Percentiles rank a stretch among this genome's conserved stretches.
Conservation (phyloP, 768 basidiomycete species). For the Filobasidium floriforme region DNA sequence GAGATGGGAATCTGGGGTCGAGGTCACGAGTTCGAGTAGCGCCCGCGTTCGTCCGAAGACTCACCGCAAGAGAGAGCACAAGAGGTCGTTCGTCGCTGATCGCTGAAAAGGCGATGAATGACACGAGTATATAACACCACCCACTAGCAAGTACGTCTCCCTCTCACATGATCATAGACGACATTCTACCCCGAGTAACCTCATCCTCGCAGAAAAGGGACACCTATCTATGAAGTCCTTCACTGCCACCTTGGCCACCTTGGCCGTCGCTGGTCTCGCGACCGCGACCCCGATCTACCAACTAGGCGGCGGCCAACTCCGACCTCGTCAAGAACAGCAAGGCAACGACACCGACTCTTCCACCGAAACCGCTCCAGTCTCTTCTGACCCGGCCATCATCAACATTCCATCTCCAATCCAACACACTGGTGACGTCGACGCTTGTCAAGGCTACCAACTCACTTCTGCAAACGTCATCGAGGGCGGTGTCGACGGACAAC, state of each 20-base stretch:
- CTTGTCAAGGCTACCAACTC: constrained; percentile 18
- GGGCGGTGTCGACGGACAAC: neutral
- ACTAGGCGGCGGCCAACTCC: neutral
- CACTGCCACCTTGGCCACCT: neutral
- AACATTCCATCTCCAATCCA: constrained; percentile 16
- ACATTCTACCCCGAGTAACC: too few species aligned
- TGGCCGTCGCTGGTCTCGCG: neutral
- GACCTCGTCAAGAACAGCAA: constrained; percentile 1
- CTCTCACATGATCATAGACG: too few species aligned
- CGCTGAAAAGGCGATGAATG: too few species aligned
- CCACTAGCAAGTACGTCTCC: too few species aligned
- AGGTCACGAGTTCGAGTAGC: too few species aligned
- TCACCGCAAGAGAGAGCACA: too few species aligned
- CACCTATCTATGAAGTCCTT: neutral
- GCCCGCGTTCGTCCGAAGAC: too few species aligned
- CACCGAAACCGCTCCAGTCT: neutral
- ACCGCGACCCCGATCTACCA: constrained; percentile 1
- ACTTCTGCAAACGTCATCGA: neutral
- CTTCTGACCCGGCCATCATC: constrained; percentile 12
- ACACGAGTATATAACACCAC: too few species aligned
- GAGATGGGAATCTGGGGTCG: too few species aligned
- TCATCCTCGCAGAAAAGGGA: neutral
- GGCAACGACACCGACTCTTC: neutral
- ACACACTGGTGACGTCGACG: constrained; percentile 8
- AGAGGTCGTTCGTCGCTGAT: too few species aligned